Evolutionary conservation across 2,329 filamentous ascomycete species (phyloP).

Genomic region (Calonectria ilicicola): DNA sequence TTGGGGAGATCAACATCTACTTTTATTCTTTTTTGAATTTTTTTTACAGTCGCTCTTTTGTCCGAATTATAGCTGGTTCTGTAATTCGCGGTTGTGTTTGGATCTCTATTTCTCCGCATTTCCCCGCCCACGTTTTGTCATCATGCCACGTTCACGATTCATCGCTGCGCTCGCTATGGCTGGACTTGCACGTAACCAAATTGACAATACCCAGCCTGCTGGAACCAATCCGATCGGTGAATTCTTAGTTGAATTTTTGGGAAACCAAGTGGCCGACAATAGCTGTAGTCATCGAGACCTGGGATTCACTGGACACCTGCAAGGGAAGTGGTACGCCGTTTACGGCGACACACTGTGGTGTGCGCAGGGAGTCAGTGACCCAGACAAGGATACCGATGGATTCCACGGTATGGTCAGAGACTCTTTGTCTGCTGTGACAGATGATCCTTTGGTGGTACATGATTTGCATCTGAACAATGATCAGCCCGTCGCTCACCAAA

Average conservation of each 20-base stretch:
- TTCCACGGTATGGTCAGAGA: conserved; percentile 57
- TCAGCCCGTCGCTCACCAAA: conserved; percentile 43
- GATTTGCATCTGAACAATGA: conserved; percentile 52
- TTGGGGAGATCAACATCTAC: neutral
- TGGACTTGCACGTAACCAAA: neutral
- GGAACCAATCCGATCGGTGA: conserved; percentile 50
- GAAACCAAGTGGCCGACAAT: conserved; percentile 51
- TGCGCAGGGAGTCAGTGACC: conserved; percentile 47
- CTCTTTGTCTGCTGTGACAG: conserved; percentile 48
- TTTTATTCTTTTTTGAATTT: neutral
- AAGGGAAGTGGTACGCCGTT: conserved; percentile 53
- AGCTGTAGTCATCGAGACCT: conserved; percentile 52
- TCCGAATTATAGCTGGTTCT: neutral
- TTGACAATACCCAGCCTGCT: conserved; percentile 53
- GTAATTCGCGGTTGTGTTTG: neutral
- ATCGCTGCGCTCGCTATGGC: conserved; percentile 4
- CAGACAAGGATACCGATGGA: conserved; percentile 41
- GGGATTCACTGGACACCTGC: conserved; percentile 50
- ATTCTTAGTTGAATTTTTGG: conserved; percentile 46
- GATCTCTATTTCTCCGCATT: neutral
- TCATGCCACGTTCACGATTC: neutral
- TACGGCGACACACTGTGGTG: conserved; percentile 51
- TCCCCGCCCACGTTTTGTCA: neutral
- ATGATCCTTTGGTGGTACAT: conserved; percentile 50
- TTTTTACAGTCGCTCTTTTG: neutral